A percentile compares a stretch with the other conserved stretches of the same genome.
These are phyloP conservation scores for Wickerhamomyces canadensis DNA, from an alignment of 805 yeast genomes.

Conservation along the genomic window DNA sequence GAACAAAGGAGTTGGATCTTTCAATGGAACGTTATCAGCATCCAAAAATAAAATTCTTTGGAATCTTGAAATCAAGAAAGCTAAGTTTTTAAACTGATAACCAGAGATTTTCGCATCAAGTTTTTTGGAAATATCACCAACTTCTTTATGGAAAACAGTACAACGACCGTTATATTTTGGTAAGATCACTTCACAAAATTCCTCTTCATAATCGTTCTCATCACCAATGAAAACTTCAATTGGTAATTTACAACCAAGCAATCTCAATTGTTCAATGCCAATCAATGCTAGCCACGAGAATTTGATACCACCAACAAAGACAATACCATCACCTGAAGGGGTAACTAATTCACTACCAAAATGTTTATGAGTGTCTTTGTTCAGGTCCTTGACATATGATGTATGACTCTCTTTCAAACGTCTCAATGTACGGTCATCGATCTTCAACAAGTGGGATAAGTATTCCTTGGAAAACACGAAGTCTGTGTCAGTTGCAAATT, in stretches of 20 bases:
- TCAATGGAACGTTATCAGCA: slow-evolving; percentile 67
- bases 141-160: slow-evolving; percentile 50
- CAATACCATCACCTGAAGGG: slow-evolving; percentile 48
- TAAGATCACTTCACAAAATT: slow-evolving; percentile 53
- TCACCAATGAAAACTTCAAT: slow-evolving; percentile 68
- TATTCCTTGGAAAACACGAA: slow-evolving; percentile 42
- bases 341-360: slow-evolving; percentile 23
- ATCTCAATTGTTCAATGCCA: slow-evolving; percentile 54
- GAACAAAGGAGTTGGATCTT: slow-evolving; percentile 49
- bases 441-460: slow-evolving; percentile 36
- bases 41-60: slow-evolving; percentile 66
- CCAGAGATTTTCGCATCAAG: slow-evolving; percentile 44
- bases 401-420: slow-evolving; percentile 35
- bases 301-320: slow-evolving; percentile 70
- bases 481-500: slow-evolving; percentile 33
- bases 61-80: slow-evolving; percentile 63
- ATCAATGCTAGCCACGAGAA: slow-evolving; percentile 66
- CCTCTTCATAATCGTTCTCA: slow-evolving; percentile 59
- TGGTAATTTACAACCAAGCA: slow-evolving; percentile 58
- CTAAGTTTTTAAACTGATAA: slow-evolving; percentile 62
- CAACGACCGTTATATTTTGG: slow-evolving; percentile 61
- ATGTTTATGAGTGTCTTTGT: slow-evolving; percentile 33
- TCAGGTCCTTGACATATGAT: slow-evolving; percentile 27
- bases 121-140: slow-evolving; percentile 44
- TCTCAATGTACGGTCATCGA: slow-evolving; percentile 30